These are phyloP conservation scores for Coniferiporia weirii DNA, from an alignment of 1,284 basidiomycete genomes.

Conservation along the genomic window DNA sequence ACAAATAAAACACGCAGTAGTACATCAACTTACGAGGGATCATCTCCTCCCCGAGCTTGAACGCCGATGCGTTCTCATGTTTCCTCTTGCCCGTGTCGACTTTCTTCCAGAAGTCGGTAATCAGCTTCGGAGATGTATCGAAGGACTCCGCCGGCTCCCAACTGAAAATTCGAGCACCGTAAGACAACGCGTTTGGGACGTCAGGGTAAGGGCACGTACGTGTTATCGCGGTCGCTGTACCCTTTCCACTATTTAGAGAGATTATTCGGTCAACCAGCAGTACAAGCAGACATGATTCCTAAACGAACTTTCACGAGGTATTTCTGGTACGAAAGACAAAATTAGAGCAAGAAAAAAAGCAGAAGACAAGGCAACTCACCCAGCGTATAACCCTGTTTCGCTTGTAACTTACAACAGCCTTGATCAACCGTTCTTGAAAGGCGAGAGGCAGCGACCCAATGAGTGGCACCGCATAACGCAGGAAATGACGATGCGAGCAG, in stretches of 20 bases:
- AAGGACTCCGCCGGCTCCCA: slow-evolving; percentile 70
- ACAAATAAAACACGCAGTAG: not conserved
- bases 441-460: not conserved
- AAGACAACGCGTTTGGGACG: not conserved
- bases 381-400: slow-evolving; percentile 39
- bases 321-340: slow-evolving; percentile 35
- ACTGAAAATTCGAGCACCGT: slow-evolving; percentile 30
- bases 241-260: slow-evolving; percentile 57
- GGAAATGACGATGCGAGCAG: slow-evolving; percentile 6
- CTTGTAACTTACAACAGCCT: slow-evolving; percentile 26
- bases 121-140: slow-evolving; percentile 45
- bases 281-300: not conserved
- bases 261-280: not conserved
- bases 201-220: slow-evolving; percentile 41
- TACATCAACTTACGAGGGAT: slow-evolving; percentile 43
- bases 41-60: slow-evolving; percentile 51
- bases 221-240: slow-evolving; percentile 54
- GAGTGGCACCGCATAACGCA: slow-evolving; percentile 3
- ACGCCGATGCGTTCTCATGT: slow-evolving; percentile 39
- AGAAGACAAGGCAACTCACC: slow-evolving; percentile 31
- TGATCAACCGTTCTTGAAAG: slow-evolving; percentile 10
- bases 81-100: slow-evolving; percentile 48
- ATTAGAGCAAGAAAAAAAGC: not conserved
- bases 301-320: slow-evolving; percentile 56
- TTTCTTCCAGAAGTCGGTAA: slow-evolving; percentile 57